phyloP scores from a whole-genome alignment of 306 rosid species.

The Lagenaria siceraria region DNA sequence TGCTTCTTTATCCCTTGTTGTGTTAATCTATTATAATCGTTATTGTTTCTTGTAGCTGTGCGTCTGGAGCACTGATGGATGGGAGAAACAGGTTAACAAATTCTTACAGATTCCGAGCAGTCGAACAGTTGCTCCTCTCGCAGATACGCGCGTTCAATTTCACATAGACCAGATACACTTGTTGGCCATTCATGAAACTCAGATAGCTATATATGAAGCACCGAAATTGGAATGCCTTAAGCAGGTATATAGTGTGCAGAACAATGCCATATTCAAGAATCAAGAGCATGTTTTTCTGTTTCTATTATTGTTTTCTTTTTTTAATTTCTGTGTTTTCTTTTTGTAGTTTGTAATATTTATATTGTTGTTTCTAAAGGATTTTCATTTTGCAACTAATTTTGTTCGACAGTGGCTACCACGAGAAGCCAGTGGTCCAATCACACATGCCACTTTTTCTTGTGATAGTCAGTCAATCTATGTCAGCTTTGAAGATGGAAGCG shows the following conservation, averaged over 20 bases:
- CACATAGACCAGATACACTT: constrained; percentile 85
- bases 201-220: constrained; percentile 87
- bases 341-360: background rate
- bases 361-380: background rate
- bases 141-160: constrained; percentile 89
- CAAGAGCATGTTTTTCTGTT: background rate
- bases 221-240: constrained; percentile 79
- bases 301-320: background rate
- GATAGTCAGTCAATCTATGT: constrained; percentile 84
- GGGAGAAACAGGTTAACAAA: constrained; percentile 81
- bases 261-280: background rate
- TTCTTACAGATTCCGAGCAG: constrained; percentile 62
- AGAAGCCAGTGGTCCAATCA: constrained; percentile 84
- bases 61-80: constrained; percentile 93
- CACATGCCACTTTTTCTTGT: constrained; percentile 91
- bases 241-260: constrained; percentile 45
- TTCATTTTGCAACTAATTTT: constrained; percentile 6
- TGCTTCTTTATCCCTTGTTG: background rate
- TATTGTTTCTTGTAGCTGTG: constrained; percentile 50
- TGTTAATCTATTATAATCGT: background rate
- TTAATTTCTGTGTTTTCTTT: background rate
- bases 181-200: constrained; percentile 88
- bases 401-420: constrained; percentile 49
- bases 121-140: constrained; percentile 59
- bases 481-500: constrained; percentile 88